Evolutionary conservation across 2,329 filamentous ascomycete species (phyloP).

Genomic region (Talaromyces sp.): DNA sequence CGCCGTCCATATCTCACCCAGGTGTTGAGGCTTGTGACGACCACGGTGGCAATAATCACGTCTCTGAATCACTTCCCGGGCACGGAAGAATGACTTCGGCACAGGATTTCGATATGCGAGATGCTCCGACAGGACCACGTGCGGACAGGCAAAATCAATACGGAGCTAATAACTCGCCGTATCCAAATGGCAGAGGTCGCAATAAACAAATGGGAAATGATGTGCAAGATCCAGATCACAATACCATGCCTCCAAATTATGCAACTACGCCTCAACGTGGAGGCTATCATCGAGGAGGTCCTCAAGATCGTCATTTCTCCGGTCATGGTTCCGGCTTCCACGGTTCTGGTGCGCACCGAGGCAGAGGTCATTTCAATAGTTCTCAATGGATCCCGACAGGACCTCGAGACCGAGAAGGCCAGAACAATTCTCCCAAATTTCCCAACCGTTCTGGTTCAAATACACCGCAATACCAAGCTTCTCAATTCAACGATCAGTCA

Average conservation of each 20-base stretch:
- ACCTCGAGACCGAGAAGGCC: conserved; percentile 50
- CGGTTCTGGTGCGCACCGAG: conserved; percentile 46
- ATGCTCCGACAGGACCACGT: conserved; percentile 39
- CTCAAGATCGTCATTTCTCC: conserved; percentile 47
- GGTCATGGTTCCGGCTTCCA: conserved; percentile 45
- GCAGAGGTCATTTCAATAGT: conserved; percentile 62
- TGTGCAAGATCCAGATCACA: conserved; percentile 42
- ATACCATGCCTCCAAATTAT: conserved; percentile 55
- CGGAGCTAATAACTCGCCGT: conserved; percentile 58
- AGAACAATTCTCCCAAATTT: conserved; percentile 39
- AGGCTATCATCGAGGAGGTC: conserved; percentile 60
- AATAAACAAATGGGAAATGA: conserved; percentile 44
- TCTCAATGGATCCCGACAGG: conserved; percentile 66
- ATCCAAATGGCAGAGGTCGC: conserved; percentile 55
- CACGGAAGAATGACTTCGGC: conserved; percentile 33
- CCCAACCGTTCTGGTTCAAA: conserved; percentile 30
- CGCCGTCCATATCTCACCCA: conserved; percentile 34
- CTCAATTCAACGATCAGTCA: conserved; percentile 28
- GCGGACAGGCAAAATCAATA: conserved; percentile 54
- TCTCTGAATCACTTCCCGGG: conserved; percentile 33
- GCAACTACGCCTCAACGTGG: conserved; percentile 50
- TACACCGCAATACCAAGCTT: conserved; percentile 22
- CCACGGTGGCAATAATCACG: conserved; percentile 30
- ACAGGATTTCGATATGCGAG: conserved; percentile 29
- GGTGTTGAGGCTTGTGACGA: conserved; percentile 29